Base-by-base conservation (phyloP, 2,329 filamentous ascomycete genomes). In the Epichloe typhina region DNA sequence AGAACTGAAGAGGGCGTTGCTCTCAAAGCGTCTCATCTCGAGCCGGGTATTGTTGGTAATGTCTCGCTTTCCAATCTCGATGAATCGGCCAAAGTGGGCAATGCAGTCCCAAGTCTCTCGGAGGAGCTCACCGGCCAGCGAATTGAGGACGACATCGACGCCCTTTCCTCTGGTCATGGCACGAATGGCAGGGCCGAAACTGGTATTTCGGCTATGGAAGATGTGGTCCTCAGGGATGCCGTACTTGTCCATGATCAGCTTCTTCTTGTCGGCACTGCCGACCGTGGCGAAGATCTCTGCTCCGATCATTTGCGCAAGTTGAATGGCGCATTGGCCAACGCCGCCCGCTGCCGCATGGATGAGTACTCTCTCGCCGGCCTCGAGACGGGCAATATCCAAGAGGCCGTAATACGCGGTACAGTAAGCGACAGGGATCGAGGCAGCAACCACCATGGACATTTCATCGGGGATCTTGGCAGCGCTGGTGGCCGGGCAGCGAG, bases 61-160 rank as follows among this genome's bases (percentile, higher is more conserved):
- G 43, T 71, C 69, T 36, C 64, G 56, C 52, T 59, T 59, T 6
- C 69, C 66, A 35, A 75, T 66, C 50, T 76, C 72, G 4, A 76
- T 57, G 44, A 76, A 72, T 3, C 67, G 64, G 1, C 72, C 72
- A 42, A 66, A 68, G 15, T 62, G 62, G 43, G 68, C 68, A 17
- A 77, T 58, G 47, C 68, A 72, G 3, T 64, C 62, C 69, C 68
- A 74, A 0, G 71, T 69, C 40, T 69, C 67, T 3, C 63, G 62
- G 2, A 73, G 56, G 1, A 63, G 57, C 15, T 41, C 46, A 36
- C 46, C 46, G 5, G 37, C 46, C 13, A 42, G 37, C 0, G 68
- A 72, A 57, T 73, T 68, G 58, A 90, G 82, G 19, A 84, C 83
- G 0, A 81, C 79, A 64, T 90, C 85, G 1, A 83, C 83, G 12